These are phyloP conservation scores for Pythium phragmitis DNA, from an alignment of 352 stramenopile species.

Conservation along the genomic window DNA sequence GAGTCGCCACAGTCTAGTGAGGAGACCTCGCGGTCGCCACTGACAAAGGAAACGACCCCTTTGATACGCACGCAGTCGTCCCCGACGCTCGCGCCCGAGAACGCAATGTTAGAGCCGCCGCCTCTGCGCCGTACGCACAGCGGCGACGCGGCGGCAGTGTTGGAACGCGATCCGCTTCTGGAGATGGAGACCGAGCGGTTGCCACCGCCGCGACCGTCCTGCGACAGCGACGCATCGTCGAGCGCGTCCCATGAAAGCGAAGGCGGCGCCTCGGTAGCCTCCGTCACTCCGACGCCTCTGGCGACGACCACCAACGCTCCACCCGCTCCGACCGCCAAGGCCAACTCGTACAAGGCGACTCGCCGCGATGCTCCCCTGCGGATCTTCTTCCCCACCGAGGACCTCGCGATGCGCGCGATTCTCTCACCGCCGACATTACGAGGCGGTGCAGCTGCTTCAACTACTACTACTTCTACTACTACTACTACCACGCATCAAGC, in stretches of 20 bases:
- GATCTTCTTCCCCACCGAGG: conserved; percentile 58
- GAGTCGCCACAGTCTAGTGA: background rate
- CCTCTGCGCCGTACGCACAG: background rate
- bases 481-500: background rate
- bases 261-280: background rate
- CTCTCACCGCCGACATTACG: conserved; percentile 37
- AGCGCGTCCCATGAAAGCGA: background rate
- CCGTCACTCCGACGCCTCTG: background rate
- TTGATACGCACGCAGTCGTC: conserved; percentile 19
- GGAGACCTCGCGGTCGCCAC: background rate
- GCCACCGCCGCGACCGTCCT: background rate
- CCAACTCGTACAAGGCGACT: conserved; percentile 12
- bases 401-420: conserved; percentile 54
- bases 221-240: conserved; percentile 10
- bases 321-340: conserved; percentile 1
- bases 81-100: conserved; percentile 1
- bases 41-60: background rate
- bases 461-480: background rate
- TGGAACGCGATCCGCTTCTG: background rate
- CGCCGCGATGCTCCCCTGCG: conserved; percentile 26
- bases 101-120: background rate
- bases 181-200: background rate
- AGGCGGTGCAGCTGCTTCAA: background rate
- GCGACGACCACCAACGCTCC: too few species aligned
- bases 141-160: background rate